phyloP scores from a whole-genome alignment of 208 protist species.

The Trypanosoma brucei region DNA sequence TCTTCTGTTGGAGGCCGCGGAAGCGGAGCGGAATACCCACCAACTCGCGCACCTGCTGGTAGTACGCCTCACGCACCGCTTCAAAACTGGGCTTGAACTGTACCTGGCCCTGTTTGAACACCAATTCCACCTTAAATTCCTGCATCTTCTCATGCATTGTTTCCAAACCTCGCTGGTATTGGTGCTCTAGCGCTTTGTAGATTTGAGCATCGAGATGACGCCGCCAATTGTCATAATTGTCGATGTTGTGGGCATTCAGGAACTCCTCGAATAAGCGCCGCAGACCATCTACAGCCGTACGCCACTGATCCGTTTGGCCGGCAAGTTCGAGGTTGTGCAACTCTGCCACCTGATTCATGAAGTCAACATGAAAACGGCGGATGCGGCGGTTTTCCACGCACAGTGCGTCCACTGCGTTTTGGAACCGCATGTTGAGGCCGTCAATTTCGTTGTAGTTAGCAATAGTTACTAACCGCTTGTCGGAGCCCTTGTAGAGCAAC shows the following conservation, averaged over 20 bases:
- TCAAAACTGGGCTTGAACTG: conserved; percentile 94
- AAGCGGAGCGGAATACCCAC: conserved; percentile 92
- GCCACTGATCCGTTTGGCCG: conserved; percentile 91
- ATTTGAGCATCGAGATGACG: conserved; percentile 95
- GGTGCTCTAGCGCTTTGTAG: conserved; percentile 96
- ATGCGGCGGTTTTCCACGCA: conserved; percentile 82
- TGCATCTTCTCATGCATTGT: conserved; percentile 91
- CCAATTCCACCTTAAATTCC: conserved; percentile 90
- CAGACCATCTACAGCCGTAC: conserved; percentile 80
- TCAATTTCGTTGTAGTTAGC: conserved; percentile 82
- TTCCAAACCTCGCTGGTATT: conserved; percentile 92
- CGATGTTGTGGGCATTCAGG: conserved; percentile 62
- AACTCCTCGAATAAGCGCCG: conserved; percentile 84
- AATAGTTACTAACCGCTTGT: conserved; percentile 42
- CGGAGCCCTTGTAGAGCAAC: conserved; percentile 50
- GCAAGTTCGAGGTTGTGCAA: conserved; percentile 90
- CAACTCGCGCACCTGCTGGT: conserved; percentile 93
- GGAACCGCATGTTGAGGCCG: conserved; percentile 74
- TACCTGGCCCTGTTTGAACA: conserved; percentile 91
- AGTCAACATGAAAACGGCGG: conserved; percentile 81
- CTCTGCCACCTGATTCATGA: conserved; percentile 68
- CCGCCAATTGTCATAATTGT: conserved; percentile 86
- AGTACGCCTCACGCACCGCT: conserved; percentile 93
- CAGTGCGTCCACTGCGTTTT: conserved; percentile 73
- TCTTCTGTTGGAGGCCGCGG: conserved; percentile 85